These are phyloP conservation scores for Cyclaneusma minus DNA, from an alignment of 2,329 filamentous ascomycete genomes.

Conservation along the genomic window DNA sequence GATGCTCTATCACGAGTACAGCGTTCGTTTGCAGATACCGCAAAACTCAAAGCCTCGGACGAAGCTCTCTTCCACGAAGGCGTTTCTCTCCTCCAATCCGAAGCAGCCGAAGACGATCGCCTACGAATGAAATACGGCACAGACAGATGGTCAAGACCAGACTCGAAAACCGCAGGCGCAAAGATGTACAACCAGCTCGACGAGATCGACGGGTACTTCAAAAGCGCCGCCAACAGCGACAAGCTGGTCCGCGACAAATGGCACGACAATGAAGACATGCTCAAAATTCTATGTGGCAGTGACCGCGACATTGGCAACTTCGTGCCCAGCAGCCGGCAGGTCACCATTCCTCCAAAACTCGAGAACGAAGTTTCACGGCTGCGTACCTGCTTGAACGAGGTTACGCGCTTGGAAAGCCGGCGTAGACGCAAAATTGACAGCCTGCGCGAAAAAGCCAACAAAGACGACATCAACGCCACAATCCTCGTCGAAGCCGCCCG, in stretches of 20 bases:
- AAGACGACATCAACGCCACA: conserved; percentile 78
- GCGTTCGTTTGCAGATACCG: conserved; percentile 72
- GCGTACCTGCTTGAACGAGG: conserved; percentile 69
- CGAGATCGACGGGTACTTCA: conserved; percentile 81
- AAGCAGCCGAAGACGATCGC: conserved; percentile 70
- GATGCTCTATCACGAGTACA: conserved; percentile 68
- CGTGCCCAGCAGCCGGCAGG: conserved; percentile 71
- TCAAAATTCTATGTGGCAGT: conserved; percentile 62
- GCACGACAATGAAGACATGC: conserved; percentile 54
- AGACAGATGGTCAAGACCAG: conserved; percentile 61
- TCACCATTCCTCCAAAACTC: conserved; percentile 64
- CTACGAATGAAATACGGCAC: conserved; percentile 70
- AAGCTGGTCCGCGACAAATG: conserved; percentile 56
- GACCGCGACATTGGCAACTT: conserved; percentile 74
- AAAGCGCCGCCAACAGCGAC: conserved; percentile 51
- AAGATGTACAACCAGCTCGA: conserved; percentile 20
- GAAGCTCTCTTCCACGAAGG: conserved; percentile 70
- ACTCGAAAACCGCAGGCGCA: conserved; percentile 51
- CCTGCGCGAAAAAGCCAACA: conserved; percentile 62
- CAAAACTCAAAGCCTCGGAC: conserved; percentile 75
- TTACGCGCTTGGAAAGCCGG: conserved; percentile 67
- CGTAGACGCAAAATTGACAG: conserved; percentile 66
- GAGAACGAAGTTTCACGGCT: conserved; percentile 66
- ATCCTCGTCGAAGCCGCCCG: conserved; percentile 72
- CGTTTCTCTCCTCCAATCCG: conserved; percentile 58